Base-by-base conservation (phyloP, 2,329 filamentous ascomycete genomes). In the Talaromyces amestolkiae region DNA sequence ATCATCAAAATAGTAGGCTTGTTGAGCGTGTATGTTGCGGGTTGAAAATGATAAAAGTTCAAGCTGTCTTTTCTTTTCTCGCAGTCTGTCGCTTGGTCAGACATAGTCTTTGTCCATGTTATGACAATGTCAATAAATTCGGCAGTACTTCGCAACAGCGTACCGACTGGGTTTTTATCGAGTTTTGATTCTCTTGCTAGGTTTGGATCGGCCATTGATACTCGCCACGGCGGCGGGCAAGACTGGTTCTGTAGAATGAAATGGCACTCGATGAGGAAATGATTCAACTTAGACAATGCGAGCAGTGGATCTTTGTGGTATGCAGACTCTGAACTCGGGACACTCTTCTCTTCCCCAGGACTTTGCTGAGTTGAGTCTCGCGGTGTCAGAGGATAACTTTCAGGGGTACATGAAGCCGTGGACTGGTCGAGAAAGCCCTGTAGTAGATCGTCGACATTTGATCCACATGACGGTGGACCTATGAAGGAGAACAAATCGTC, bases 1-100 rank as follows among this genome's bases (percentile, higher is more conserved):
- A 49, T 45, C 41, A 64, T 64, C 11, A 64, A 13, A 6, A 64
- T 49, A 17, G 24, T 64, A 11, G 62, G 43, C 8, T 37, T 59
- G 24, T 31, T 33, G 22, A 51, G 59, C 1, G 41, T 47, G 33
- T 45, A 60, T 24, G 9, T 35, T 37, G 27, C 24, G 31, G 51
- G 51, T 2, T 19, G n/a, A 19, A 56, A 19, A n/a, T 56, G 27
- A 4, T 35, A 56, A 31, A 37, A 37, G n/a, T 7, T 19, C 9
- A 56, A 9, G 15, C 19, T 35, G n/a, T 49, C 58, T 33, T 60
- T 60, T 10, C 8, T 35, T n/a, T 45, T 49, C 24, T 35, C 58
- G 22, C n/a, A 19, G 6, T 37, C 10, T 22, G 27, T 37, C 31
- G n/a, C 1, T 56, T 37, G 51, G 7, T 60, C 24, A 22, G 58